Evolutionary conservation across 2,329 filamentous ascomycete species (phyloP).

Genomic region (Fusarium penzigii): DNA sequence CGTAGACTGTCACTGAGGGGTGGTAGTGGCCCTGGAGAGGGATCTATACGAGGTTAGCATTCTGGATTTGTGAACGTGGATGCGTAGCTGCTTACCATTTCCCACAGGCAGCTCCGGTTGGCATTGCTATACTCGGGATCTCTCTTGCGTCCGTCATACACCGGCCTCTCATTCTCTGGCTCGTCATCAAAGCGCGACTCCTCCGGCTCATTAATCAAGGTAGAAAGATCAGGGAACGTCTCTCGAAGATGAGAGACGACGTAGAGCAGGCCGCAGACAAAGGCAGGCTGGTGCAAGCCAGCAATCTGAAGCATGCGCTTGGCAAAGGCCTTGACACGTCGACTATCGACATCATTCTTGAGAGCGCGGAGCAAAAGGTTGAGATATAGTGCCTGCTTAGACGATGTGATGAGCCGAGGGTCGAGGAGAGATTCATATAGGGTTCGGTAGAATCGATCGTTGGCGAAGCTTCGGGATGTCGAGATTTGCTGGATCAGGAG

Average conservation of each 20-base stretch:
- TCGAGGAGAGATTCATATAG: conserved; percentile 94
- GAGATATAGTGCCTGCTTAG: conserved; percentile 92
- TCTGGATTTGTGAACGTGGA: not conserved
- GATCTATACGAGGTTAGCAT: conserved; percentile 32
- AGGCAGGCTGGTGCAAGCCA: conserved; percentile 86
- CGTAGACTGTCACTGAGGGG: conserved; percentile 86
- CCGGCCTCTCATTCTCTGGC: conserved; percentile 37
- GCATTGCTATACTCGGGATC: conserved; percentile 92
- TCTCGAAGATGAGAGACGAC: conserved; percentile 78
- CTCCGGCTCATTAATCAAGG: conserved; percentile 79
- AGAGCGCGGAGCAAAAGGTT: conserved; percentile 87
- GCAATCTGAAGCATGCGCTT: conserved; percentile 90
- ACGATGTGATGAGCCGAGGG: conserved; percentile 82
- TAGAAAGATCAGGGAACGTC: conserved; percentile 77
- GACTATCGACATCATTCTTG: conserved; percentile 86
- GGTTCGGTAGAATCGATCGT: conserved; percentile 91
- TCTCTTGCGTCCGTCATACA: conserved; percentile 87
- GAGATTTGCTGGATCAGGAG: conserved; percentile 94
- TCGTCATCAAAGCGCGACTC: conserved; percentile 65
- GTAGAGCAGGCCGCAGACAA: conserved; percentile 91
- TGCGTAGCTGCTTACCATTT: conserved; percentile 59
- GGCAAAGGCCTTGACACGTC: conserved; percentile 91
- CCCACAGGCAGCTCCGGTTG: conserved; percentile 92
- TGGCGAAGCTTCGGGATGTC: conserved; percentile 73
- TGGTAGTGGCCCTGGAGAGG: conserved; percentile 72